Evolutionary conservation across 257 asterid genomes (phyloP), one percentile per base, ranked within the genome.

Genomic region (Plantago ovata): DNA sequence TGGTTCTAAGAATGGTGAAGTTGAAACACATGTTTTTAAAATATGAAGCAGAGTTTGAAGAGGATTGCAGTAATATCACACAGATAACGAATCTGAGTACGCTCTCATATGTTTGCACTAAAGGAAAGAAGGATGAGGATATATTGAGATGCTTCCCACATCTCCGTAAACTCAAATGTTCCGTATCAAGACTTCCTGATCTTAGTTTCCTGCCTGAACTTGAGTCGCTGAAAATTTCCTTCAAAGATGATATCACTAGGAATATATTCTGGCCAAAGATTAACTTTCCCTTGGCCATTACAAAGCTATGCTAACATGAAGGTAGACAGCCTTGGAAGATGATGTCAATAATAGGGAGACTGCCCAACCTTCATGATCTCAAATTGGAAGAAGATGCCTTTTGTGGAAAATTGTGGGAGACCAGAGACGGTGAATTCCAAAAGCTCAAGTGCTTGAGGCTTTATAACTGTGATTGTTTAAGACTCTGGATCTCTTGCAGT

Each of bases 301-400:
- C 10, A 39, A 55, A 14, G 18, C 24, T 53, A 3, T 19, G 15
- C 10, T 48, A 23, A 10, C 5, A 12, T 9, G 11, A n/a, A 6
- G 3, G 8, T 7, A n/a, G 28, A 0, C 7, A 52, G 43, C n/a
- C n/a, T n/a, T n/a, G n/a, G n/a, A n/a, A n/a, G n/a, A n/a, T n/a
- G n/a, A n/a, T n/a, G n/a, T n/a, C 41, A 3, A 3, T 41, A 3
- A 13, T 69, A 20, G 63, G 54, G 23, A 9, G 15, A 51, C n/a
- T 69, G 43, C 53, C 54, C 9, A 45, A 38, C 10, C 69, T 69
- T 15, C 43, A 62, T 49, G 64, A 53, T 54, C 68, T 68, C 52
- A 68, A 61, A 47, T 38, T 68, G 28, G 43, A 3, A n/a, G 6
- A 5, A 4, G 22, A 19, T 16, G 68, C 63, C 13, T 56, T 61